Conservation (phyloP, 2,329 filamentous ascomycete genomes). For the Monosporascus ibericus region DNA sequence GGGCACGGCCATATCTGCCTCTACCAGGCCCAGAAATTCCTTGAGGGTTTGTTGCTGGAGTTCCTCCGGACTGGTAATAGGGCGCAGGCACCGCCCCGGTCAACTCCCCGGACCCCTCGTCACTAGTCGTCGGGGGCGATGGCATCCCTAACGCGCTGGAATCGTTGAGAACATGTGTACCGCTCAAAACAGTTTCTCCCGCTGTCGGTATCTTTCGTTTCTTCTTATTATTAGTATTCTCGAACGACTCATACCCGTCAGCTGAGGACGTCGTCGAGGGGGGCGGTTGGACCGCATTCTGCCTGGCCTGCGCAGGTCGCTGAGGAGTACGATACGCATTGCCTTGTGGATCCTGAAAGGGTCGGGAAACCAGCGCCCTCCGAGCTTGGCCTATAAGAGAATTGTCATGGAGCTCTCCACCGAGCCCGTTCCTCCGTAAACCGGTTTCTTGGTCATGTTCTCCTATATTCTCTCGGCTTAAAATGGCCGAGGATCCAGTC, state of each 20-base stretch:
- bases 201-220: constrained; percentile 96
- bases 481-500: constrained; percentile 16
- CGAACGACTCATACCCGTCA: constrained; percentile 94
- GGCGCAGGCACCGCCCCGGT: constrained; percentile 24
- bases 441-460: constrained; percentile 31
- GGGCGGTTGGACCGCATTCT: constrained; percentile 47
- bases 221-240: constrained; percentile 99
- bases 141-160: constrained; percentile 25
- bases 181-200: constrained; percentile 54
- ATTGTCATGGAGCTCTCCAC: constrained; percentile 17
- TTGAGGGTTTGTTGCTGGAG: constrained; percentile 48
- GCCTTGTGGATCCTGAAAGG: constrained; percentile 39
- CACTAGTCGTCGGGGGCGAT: constrained; percentile 26
- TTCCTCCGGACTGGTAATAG: constrained; percentile 41
- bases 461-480: constrained; percentile 23
- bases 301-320: constrained; percentile 39
- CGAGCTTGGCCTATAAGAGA: constrained; percentile 17
- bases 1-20: constrained; percentile 69
- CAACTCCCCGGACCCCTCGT: constrained; percentile 27
- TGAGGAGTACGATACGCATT: constrained; percentile 36
- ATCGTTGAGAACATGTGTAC: constrained; percentile 34
- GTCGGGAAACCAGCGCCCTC: constrained; percentile 34
- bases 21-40: constrained; percentile 81
- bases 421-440: constrained; percentile 20
- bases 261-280: constrained; percentile 64